These are phyloP conservation scores for Plantago elongata DNA, from an alignment of 257 asterid species.

Conservation along the genomic window DNA sequence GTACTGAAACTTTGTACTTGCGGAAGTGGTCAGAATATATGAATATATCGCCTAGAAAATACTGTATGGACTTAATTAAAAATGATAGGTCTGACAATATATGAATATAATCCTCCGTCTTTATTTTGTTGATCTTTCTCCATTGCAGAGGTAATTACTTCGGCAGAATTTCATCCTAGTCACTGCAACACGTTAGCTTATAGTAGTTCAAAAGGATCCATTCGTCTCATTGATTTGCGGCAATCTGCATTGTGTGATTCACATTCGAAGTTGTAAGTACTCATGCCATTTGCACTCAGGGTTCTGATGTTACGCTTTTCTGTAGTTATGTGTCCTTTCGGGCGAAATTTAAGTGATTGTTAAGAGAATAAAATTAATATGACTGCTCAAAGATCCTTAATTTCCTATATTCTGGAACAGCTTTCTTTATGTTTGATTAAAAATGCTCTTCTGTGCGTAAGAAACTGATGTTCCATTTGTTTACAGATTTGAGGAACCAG, in stretches of 20 bases:
- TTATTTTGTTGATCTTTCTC: conserved; percentile 21
- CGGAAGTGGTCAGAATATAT: too few relatives aligned
- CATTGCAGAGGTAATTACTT: conserved; percentile 82
- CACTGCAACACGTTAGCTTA: conserved; percentile 85
- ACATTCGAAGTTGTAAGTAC: conserved; percentile 72
- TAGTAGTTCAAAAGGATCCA: conserved; percentile 89
- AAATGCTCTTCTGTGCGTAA: conserved; percentile 18
- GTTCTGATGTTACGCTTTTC: conserved; percentile 6
- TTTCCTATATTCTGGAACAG: conserved; percentile 10
- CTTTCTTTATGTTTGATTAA: conserved; percentile 18
- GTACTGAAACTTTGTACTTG: too few relatives aligned
- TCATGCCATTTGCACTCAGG: conserved; percentile 11
- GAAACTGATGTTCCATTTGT: conserved; percentile 28
- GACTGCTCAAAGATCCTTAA: conserved; percentile 11
- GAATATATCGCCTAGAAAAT: background rate
- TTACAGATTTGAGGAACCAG: conserved; percentile 96
- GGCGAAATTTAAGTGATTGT: background rate
- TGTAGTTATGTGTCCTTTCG: conserved; percentile 5
- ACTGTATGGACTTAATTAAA: background rate
- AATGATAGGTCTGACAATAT: background rate
- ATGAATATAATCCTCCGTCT: background rate
- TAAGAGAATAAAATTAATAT: conserved; percentile 3
- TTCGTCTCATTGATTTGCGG: conserved; percentile 85
- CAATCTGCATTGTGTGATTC: conserved; percentile 88
- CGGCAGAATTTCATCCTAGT: conserved; percentile 90